Evolutionary conservation across 768 basidiomycete genomes (phyloP).

Genomic region (Phaeotremella fagi): DNA sequence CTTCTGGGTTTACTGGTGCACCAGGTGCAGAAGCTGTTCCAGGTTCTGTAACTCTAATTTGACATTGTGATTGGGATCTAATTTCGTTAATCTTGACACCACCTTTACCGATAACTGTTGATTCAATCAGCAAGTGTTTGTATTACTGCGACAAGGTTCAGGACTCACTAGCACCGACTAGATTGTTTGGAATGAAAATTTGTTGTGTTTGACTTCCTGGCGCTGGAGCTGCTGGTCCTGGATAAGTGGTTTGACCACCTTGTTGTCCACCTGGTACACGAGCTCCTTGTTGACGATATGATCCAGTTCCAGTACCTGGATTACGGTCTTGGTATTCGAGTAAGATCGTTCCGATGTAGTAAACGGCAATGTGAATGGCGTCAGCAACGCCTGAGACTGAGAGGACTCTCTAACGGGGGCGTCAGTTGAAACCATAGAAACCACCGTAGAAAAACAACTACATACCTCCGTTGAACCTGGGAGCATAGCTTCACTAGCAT

Average conservation of each 20-base stretch:
- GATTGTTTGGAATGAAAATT: constrained; percentile 95
- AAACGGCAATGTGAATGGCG: constrained; percentile 98
- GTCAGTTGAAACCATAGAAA: not conserved
- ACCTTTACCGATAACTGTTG: constrained; percentile 82
- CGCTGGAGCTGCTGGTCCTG: constrained; percentile 10
- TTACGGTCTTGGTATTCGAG: constrained; percentile 68
- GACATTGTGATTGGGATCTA: constrained; percentile 85
- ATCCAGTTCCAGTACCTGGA: constrained; percentile 49
- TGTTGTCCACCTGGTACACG: constrained; percentile 55
- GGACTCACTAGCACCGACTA: constrained; percentile 60
- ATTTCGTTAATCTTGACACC: constrained; percentile 99
- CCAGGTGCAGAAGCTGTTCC: constrained; percentile 73
- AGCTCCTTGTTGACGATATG: constrained; percentile 60
- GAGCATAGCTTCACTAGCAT: constrained; percentile 96
- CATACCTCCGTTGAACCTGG: constrained; percentile 97
- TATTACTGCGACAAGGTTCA: not conserved
- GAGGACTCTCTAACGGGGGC: constrained; percentile 61
- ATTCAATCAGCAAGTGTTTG: not conserved
- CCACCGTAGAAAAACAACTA: not conserved
- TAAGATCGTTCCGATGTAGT: constrained; percentile 97
- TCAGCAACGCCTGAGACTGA: constrained; percentile 98
- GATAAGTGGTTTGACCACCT: constrained; percentile 34
- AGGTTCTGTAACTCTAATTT: constrained; percentile 98
- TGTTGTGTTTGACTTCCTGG: constrained; percentile 78
- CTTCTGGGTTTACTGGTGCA: constrained; percentile 54